Base-by-base conservation (phyloP, 2,329 filamentous ascomycete species). In the Colletotrichum sp. region DNA sequence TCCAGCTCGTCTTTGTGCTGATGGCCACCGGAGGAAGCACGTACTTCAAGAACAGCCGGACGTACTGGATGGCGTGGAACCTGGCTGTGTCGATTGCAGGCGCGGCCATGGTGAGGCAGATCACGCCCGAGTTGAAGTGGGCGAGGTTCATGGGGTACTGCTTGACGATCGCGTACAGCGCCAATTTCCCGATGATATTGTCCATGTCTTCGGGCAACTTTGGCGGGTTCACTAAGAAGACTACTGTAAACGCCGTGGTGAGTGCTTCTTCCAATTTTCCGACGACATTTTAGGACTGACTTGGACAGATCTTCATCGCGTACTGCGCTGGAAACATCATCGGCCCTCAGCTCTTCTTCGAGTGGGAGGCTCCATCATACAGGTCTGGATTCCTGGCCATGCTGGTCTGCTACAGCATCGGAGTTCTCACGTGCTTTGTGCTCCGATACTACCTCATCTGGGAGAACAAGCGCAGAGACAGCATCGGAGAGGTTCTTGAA, bases 141-240 rank as follows among this genome's bases (percentile, higher is more conserved):
- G 76, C 77, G 13, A 80, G 81, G 2, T 81, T 80, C 36, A 76
- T 78, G n/a, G 82, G 80, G 15, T 78, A 79, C 58, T 79, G 80
- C 18, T 88, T 36, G 80, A 79, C 76, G 1, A 79, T 83, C 1
- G 81, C 83, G 2, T 94, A 94, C 78, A 85, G 94, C 2, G 87
- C 93, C 2, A 90, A 92, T 0, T 93, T 93, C 78, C 92, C 92
- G 0, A 84, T 94, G 13, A 89, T 93, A 30, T 89, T 94, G 0
- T 88, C 91, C 0, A 94, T 93, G 93, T 91, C 94, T 69, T 88
- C 94, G 6, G 91, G 89, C 8, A 94, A 94, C 81, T 94, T 92
- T 1, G 93, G 87, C 0, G 93, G 93, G 8, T 90, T 89, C 15
- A 94, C 92, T 5, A 94, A 94, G 83, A 93, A 92, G 79, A 87